Evolutionary conservation across 2,329 filamentous ascomycete species (phyloP).

Genomic region (Exophiala sideris): DNA sequence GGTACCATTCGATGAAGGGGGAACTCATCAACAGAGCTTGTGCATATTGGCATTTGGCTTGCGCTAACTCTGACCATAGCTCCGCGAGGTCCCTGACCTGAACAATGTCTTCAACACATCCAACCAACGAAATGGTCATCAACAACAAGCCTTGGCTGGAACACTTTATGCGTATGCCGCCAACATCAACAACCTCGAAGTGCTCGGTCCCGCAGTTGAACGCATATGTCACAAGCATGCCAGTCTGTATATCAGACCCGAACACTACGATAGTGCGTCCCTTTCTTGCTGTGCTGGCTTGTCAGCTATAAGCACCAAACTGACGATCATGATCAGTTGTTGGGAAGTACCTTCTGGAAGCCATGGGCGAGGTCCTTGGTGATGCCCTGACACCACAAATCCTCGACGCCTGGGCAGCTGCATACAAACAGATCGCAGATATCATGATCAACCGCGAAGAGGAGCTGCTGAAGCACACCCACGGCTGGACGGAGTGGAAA

Average conservation of each 20-base stretch:
- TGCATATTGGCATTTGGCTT: too few species aligned
- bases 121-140: conserved; percentile 65
- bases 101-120: conserved; percentile 66
- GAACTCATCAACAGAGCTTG: too few species aligned
- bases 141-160: conserved; percentile 64
- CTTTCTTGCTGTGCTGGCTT: too few species aligned
- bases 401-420: conserved; percentile 64
- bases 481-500: conserved; percentile 64
- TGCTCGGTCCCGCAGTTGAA: conserved; percentile 56
- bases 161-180: conserved; percentile 68
- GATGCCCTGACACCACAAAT: conserved; percentile 63
- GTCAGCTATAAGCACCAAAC: too few species aligned
- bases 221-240: conserved; percentile 75
- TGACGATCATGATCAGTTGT: conserved; percentile 44
- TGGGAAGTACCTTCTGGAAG: conserved; percentile 63
- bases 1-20: too few species aligned
- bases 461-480: conserved; percentile 50
- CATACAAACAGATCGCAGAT: conserved; percentile 69
- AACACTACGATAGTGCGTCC: conserved; percentile 57
- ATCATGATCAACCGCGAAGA: conserved; percentile 67
- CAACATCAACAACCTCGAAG: conserved; percentile 65
- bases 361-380: conserved; percentile 65
- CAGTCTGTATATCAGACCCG: conserved; percentile 63
- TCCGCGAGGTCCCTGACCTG: conserved; percentile 62
- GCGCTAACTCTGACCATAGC: conserved; percentile 12